Evolutionary conservation across 2,329 filamentous ascomycete species (phyloP), one percentile per base, ranked within the genome.

Genomic region (Aureobasidium subglaciale): DNA sequence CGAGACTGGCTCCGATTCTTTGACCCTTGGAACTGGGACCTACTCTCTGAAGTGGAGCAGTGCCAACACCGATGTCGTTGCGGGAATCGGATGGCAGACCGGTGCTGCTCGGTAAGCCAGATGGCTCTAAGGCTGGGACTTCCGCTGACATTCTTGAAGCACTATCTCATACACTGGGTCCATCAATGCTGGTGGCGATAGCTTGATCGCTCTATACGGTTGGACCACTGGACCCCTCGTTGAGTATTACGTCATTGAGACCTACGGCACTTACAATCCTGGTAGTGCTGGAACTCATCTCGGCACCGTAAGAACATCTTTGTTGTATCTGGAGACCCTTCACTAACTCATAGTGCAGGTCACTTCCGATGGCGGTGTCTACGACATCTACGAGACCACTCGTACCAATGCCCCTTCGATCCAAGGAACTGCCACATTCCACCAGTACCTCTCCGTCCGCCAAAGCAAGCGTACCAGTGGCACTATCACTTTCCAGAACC

Each of bases 181-280:
- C 34, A 80, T 74, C 70, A 70, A 64, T 56, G 71, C 75, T 54
- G 70, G 69, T 56, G 76, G 76, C 59, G 79, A 80, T 70, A 64
- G 64, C 20, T 82, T 82, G 64, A 72, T 84, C 15, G 68, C 79
- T 13, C 66, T 83, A n/a, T 83, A 83, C 63, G 80, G 80, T 42
- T 83, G 80, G 78, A 79, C 76, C 1, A 69, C 64, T 16, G 74
- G 72, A 64, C 78, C 78, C 0, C 67, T 80, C n/a, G 71, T 81
- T 63, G 80, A 82, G 61, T 82, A 81, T 70, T 82, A 82, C 69
- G 76, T 83, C 57, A 71, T 82, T 60, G 80, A 83, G 58, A 67
- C 71, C 11, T 77, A 75, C 63, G 77, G 75, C 58, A 73, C 71
- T 38, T 75, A 79, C 63, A 71, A 77, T 41, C 76, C 77, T 1